Percentiles rank a stretch among this genome's conserved stretches.
Evolutionary conservation across 345 rosid genomes (phyloP).

Genomic region (Combretum micranthum): DNA sequence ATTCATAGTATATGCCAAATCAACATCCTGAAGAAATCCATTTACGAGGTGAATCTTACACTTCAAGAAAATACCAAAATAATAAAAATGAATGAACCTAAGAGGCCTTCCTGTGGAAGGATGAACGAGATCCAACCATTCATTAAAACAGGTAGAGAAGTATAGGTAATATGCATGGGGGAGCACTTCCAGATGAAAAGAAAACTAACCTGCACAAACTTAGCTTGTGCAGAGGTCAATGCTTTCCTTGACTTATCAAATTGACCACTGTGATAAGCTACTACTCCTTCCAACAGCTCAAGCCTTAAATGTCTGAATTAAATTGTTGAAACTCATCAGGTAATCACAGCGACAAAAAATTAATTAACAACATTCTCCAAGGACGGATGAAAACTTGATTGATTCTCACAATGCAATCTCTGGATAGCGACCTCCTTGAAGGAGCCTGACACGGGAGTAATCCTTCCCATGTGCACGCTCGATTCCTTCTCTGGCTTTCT

Average conservation of each 20-base stretch:
- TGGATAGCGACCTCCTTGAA: slow-evolving; percentile 69
- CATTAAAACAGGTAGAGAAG: too few relatives aligned
- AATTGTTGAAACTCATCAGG: slow-evolving; percentile 6
- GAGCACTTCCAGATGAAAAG: too few relatives aligned
- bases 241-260: slow-evolving; percentile 47
- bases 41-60: too few relatives aligned
- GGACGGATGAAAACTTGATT: slow-evolving; percentile 1
- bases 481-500: slow-evolving; percentile 81
- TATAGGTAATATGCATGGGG: too few relatives aligned
- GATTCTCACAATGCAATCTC: slow-evolving; percentile 73
- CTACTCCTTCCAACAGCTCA: slow-evolving; percentile 91
- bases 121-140: too few relatives aligned
- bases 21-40: too few relatives aligned
- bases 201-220: slow-evolving; percentile 55
- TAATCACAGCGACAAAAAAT: slow-evolving; percentile 2
- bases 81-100: too few relatives aligned
- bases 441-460: slow-evolving; percentile 71
- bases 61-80: too few relatives aligned
- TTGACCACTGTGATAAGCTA: slow-evolving; percentile 84
- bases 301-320: slow-evolving; percentile 61
- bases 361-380: background rate
- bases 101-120: too few relatives aligned
- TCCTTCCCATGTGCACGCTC: slow-evolving; percentile 93
- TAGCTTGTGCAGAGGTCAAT: slow-evolving; percentile 69
- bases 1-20: too few relatives aligned